Evolutionary conservation across 176 grass and related monocot genomes (phyloP).

Genomic region (Oryza meridionalis): DNA sequence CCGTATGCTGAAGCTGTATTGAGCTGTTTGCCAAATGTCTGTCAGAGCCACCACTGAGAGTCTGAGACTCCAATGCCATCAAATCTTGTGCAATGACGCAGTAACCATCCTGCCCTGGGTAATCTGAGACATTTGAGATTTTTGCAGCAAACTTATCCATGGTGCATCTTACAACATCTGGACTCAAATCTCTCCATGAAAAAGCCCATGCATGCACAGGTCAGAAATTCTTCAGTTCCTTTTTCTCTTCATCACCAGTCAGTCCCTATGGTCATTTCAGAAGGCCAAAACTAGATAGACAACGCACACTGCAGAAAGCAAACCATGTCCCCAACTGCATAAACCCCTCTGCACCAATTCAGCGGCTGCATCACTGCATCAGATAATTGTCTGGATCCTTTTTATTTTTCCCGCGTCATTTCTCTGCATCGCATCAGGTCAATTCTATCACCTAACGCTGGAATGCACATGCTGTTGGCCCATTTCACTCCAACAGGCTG

Average conservation of each 20-base stretch:
- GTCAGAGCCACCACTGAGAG: not conserved
- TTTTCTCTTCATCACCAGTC: constrained; percentile 1
- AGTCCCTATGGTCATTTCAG: constrained; percentile 33
- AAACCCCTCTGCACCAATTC: not conserved
- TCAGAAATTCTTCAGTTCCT: not conserved
- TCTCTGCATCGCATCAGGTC: constrained; percentile 41
- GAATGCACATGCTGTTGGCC: constrained; percentile 45
- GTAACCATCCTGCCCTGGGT: not conserved
- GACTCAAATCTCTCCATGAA: not conserved
- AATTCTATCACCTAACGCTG: constrained; percentile 44
- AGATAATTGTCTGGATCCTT: not conserved
- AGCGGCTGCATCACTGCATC: not conserved
- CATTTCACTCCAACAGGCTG: constrained; percentile 37
- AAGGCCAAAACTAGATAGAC: constrained; percentile 31
- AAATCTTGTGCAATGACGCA: not conserved
- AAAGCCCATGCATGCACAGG: not conserved
- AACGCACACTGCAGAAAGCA: constrained; percentile 35
- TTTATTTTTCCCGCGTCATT: constrained; percentile 9
- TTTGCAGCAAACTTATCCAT: not conserved
- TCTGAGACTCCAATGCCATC: not conserved
- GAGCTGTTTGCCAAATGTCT: not conserved
- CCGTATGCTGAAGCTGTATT: not conserved
- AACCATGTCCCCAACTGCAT: not conserved
- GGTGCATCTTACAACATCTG: not conserved
- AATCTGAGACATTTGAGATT: not conserved